These are phyloP conservation scores for Viridothelium virens DNA, from an alignment of 495 filamentous ascomycete species.

Conservation along the genomic window DNA sequence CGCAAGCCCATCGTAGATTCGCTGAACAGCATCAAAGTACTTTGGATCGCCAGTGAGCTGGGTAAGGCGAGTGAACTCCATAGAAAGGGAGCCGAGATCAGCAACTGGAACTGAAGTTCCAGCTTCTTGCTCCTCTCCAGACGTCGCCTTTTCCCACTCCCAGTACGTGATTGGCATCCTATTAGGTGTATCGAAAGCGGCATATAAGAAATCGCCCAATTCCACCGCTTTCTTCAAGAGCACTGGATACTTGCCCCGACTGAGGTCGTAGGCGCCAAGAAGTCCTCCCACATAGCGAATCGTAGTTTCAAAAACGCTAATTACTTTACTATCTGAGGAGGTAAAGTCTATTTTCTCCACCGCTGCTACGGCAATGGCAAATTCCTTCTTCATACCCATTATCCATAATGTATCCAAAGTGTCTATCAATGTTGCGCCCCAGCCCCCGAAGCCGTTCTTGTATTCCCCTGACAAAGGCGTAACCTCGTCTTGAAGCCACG, in stretches of 20 bases:
- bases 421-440: slow-evolving; percentile 37
- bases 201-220: slow-evolving; percentile 37
- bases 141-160: slow-evolving; percentile 13
- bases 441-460: slow-evolving; percentile 34
- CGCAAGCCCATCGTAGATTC: slow-evolving; percentile 32
- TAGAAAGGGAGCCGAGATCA: slow-evolving; percentile 34
- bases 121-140: slow-evolving; percentile 21
- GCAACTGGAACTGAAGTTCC: slow-evolving; percentile 28
- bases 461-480: slow-evolving; percentile 53
- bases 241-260: slow-evolving; percentile 30
- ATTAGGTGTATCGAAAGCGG: slow-evolving; percentile 38
- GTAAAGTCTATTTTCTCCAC: slow-evolving; percentile 35
- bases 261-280: slow-evolving; percentile 46
- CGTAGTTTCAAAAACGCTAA: slow-evolving; percentile 46
- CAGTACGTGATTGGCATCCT: slow-evolving; percentile 31
- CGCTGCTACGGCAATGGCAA: slow-evolving; percentile 30
- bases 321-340: slow-evolving; percentile 19
- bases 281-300: slow-evolving; percentile 48
- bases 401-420: slow-evolving; percentile 35
- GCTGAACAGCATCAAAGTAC: slow-evolving; percentile 36
- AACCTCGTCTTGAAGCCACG: slow-evolving; percentile 75
- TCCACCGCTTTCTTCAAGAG: slow-evolving; percentile 35
- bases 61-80: slow-evolving; percentile 38
- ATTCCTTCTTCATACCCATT: slow-evolving; percentile 37
- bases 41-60: slow-evolving; percentile 34